A percentile compares a stretch with the other conserved stretches of the same genome.
These are phyloP conservation scores for Magnolia sinica DNA, from an alignment of 164 flowering plant species.

Conservation along the genomic window DNA sequence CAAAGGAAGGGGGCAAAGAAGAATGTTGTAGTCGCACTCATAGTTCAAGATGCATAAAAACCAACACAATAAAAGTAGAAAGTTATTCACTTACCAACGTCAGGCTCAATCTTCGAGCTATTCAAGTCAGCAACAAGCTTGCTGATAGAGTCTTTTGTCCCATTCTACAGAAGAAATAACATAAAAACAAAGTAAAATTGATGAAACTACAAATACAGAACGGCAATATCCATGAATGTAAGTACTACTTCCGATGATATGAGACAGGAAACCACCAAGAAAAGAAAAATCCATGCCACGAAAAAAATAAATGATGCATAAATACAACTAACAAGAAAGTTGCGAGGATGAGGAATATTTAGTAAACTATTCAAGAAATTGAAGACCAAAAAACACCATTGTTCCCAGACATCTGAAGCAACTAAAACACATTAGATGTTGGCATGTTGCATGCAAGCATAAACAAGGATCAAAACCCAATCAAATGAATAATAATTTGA, in stretches of 20 bases:
- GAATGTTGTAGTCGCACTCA: neutral
- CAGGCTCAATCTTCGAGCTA: conserved; percentile 70
- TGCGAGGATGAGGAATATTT: too few species aligned
- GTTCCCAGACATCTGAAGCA: neutral
- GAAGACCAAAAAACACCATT: neutral
- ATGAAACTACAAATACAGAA: neutral
- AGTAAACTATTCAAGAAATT: neutral
- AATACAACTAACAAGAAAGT: too few species aligned
- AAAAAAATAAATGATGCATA: too few species aligned
- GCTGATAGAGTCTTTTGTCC: conserved; percentile 79
- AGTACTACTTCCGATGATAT: too few species aligned
- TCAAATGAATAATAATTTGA: neutral
- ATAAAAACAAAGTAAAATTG: neutral
- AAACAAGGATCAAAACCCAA: neutral
- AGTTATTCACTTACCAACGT: conserved; percentile 67
- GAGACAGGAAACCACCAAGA: neutral
- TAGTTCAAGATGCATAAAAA: neutral
- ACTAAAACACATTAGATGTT: neutral
- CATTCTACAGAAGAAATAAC: conserved; percentile 51
- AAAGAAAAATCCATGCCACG: neutral
- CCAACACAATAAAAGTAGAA: neutral
- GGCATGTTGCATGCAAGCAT: too few species aligned
- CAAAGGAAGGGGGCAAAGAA: too few species aligned
- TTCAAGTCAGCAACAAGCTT: conserved; percentile 94
- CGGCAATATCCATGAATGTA: too few species aligned